These are phyloP conservation scores for Boletus sensibilis DNA, from an alignment of 768 basidiomycete genomes.

Conservation along the genomic window DNA sequence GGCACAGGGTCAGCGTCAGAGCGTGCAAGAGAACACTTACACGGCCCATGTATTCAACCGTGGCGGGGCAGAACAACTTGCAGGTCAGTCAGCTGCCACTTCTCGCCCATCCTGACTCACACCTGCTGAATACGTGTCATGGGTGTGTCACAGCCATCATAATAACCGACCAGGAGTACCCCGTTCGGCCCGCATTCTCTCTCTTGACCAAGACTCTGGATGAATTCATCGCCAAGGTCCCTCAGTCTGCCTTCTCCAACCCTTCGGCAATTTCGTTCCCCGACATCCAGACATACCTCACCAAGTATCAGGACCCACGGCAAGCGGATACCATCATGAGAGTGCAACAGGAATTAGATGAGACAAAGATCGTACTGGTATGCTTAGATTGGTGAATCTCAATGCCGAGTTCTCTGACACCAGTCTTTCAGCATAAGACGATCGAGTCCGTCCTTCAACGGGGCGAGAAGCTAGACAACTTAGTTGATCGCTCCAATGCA, in stretches of 20 bases:
- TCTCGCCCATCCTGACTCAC: background rate
- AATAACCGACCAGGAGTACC: slow-evolving; percentile 95
- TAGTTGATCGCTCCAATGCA: slow-evolving; percentile 90
- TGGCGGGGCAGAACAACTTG: slow-evolving; percentile 80
- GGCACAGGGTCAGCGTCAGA: slow-evolving; percentile 83
- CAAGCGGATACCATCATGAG: slow-evolving; percentile 98
- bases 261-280: slow-evolving; percentile 74
- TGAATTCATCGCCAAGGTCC: slow-evolving; percentile 82
- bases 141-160: slow-evolving; percentile 63
- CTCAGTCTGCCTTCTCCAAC: slow-evolving; percentile 63
- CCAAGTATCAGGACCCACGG: slow-evolving; percentile 94
- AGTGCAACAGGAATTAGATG: slow-evolving; percentile 96
- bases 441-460: slow-evolving; percentile 96
- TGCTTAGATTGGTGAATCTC: slow-evolving; percentile 28
- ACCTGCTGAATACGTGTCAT: slow-evolving; percentile 5
- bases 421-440: slow-evolving; percentile 81
- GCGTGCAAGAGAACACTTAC: slow-evolving; percentile 91
- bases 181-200: slow-evolving; percentile 94
- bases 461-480: slow-evolving; percentile 93
- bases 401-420: background rate
- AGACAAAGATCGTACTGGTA: slow-evolving; percentile 98
- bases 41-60: slow-evolving; percentile 92
- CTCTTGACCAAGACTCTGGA: slow-evolving; percentile 90
- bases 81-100: slow-evolving; percentile 51
- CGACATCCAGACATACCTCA: slow-evolving; percentile 70